Conservation (phyloP, 805 yeast genomes). For the Candida argentea region DNA sequence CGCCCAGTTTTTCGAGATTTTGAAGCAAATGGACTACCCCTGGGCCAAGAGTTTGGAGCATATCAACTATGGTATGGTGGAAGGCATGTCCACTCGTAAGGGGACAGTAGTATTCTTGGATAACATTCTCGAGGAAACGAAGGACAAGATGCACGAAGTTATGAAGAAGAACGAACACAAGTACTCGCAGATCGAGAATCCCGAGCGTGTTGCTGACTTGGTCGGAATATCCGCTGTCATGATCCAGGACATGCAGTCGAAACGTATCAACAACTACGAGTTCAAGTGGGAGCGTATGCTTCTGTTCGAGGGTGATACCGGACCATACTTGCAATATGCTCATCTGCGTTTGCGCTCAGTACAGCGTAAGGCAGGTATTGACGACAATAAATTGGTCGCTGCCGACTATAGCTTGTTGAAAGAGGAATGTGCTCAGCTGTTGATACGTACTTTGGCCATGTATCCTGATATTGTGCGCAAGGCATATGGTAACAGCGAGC, state of each 20-base stretch:
- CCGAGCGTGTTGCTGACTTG: conserved; percentile 89
- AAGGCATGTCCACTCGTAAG: conserved; percentile 96
- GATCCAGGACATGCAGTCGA: conserved; percentile 98
- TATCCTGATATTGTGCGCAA: conserved; percentile 85
- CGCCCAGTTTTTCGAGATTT: conserved; percentile 88
- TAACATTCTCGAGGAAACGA: conserved; percentile 85
- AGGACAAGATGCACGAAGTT: conserved; percentile 90
- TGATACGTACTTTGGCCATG: conserved; percentile 73
- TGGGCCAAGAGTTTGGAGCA: conserved; percentile 81
- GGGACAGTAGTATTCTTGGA: conserved; percentile 99
- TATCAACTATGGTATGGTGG: conserved; percentile 94
- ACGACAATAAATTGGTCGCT: conserved; percentile 28
- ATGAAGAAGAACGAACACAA: conserved; percentile 88
- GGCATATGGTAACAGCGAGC: conserved; percentile 80
- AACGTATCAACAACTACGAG: conserved; percentile 91
- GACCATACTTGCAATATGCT: conserved; percentile 97
- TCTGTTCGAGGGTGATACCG: conserved; percentile 98
- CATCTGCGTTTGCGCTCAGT: conserved; percentile 94
- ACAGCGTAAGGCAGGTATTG: conserved; percentile 63
- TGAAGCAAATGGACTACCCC: conserved; percentile 79
- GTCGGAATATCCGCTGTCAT: conserved; percentile 96
- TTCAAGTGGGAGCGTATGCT: conserved; percentile 98
- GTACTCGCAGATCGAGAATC: conserved; percentile 87
- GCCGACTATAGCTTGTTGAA: conserved; percentile 55
- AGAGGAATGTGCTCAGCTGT: conserved; percentile 60